Percentiles rank a stretch among this genome's conserved stretches.
Conservation (phyloP, 78 protist genomes). For the Chrysochromulina parva region DNA sequence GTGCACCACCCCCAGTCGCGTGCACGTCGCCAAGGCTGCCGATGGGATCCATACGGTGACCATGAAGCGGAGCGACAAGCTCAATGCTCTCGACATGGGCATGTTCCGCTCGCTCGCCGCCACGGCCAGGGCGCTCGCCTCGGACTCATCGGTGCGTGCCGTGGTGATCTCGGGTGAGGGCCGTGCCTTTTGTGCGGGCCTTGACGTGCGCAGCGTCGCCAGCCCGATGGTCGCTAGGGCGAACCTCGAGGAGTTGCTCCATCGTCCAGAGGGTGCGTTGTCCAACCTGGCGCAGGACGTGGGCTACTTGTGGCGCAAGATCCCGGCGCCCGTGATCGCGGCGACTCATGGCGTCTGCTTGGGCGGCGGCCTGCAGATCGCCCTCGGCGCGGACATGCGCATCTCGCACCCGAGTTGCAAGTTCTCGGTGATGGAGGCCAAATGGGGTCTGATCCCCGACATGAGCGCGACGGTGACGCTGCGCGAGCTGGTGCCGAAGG, state of each 20-base stretch:
- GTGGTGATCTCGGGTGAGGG: conserved; percentile 28
- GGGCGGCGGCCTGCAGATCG: conserved; percentile 47
- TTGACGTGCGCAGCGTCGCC: background rate
- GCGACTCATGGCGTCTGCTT: conserved; percentile 19
- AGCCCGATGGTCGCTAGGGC: background rate
- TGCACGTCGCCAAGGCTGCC: background rate
- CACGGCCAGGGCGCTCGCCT: background rate
- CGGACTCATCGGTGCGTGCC: background rate
- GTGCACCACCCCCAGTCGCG: too few species aligned
- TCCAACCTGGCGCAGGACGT: conserved; percentile 19
- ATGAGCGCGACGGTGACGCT: conserved; percentile 18
- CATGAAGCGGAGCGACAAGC: conserved; percentile 27
- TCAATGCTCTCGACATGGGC: conserved; percentile 15
- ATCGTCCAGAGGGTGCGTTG: background rate
- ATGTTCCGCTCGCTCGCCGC: conserved; percentile 24
- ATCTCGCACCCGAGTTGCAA: background rate
- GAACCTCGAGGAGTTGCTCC: background rate
- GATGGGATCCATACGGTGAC: background rate
- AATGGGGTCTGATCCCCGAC: conserved; percentile 46
- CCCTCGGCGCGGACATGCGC: conserved; percentile 33
- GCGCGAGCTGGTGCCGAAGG: conserved; percentile 16
- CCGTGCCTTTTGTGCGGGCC: conserved; percentile 42
- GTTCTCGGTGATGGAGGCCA: conserved; percentile 37
- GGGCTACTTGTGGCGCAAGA: background rate
- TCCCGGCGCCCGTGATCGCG: conserved; percentile 37